Percentiles rank a stretch among this genome's conserved stretches.
These are phyloP conservation scores for Kockovaella imperatae DNA, from an alignment of 768 basidiomycete genomes.

Conservation along the genomic window DNA sequence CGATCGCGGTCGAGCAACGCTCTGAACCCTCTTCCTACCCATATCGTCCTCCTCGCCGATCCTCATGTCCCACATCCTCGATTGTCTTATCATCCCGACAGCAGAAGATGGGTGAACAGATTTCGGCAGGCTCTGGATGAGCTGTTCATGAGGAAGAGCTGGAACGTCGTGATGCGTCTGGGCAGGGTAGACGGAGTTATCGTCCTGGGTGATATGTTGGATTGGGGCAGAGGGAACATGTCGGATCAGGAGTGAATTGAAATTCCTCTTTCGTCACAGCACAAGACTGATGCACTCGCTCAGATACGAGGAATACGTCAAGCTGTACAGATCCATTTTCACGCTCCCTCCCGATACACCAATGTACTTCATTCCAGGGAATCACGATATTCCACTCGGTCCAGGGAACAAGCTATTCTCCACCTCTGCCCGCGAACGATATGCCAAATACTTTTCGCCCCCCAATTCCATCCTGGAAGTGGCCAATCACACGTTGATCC, in stretches of 20 bases:
- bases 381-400: constrained; percentile 71
- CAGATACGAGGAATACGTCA: constrained; percentile 68
- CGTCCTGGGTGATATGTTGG: constrained; percentile 89
- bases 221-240: constrained; percentile 65
- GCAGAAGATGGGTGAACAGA: constrained; percentile 53
- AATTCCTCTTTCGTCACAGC: background rate
- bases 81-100: constrained; percentile 59
- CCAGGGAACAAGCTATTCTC: constrained; percentile 48
- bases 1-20: constrained; percentile 4
- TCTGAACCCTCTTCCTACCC: constrained; percentile 44
- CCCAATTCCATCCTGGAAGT: constrained; percentile 55
- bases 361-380: constrained; percentile 72
- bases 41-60: constrained; percentile 76
- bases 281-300: background rate
- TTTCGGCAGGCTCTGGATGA: constrained; percentile 64
- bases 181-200: constrained; percentile 62
- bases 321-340: constrained; percentile 67
- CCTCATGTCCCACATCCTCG: constrained; percentile 71
- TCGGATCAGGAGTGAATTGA: constrained; percentile 59
- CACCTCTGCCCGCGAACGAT: constrained; percentile 55
- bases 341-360: constrained; percentile 50
- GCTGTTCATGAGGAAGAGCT: constrained; percentile 74
- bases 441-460: constrained; percentile 66
- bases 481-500: constrained; percentile 49
- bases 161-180: constrained; percentile 59